A percentile compares a stretch with the other conserved stretches of the same genome.
These are phyloP conservation scores for Aechmea fasciata DNA, from an alignment of 176 grass and related monocot species.

Conservation along the genomic window DNA sequence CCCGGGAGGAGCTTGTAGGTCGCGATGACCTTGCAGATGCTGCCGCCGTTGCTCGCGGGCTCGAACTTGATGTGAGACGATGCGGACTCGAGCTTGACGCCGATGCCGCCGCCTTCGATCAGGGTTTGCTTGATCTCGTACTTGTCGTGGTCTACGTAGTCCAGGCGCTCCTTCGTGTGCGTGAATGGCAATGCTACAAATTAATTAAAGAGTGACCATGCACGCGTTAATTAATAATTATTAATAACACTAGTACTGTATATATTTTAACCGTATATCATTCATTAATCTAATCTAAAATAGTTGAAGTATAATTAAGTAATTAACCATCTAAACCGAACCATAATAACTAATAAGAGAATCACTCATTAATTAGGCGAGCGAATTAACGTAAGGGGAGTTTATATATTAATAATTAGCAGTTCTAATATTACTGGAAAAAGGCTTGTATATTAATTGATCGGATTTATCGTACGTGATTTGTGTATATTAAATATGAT, in stretches of 20 bases:
- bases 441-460: too few relatives aligned
- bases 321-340: too few relatives aligned
- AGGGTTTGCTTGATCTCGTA: conserved; percentile 48
- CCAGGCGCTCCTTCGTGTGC: conserved; percentile 48
- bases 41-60: conserved; percentile 33
- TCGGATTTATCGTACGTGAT: too few relatives aligned
- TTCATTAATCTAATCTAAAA: too few relatives aligned
- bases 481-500: too few relatives aligned
- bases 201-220: background rate
- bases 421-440: too few relatives aligned
- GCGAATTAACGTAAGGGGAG: too few relatives aligned
- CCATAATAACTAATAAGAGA: too few relatives aligned
- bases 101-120: conserved; percentile 56
- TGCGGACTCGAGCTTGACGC: conserved; percentile 26
- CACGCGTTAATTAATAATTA: background rate
- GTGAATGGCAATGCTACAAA: conserved; percentile 40
- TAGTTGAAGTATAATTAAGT: too few relatives aligned
- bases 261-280: too few relatives aligned
- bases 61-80: conserved; percentile 55
- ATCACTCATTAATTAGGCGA: too few relatives aligned
- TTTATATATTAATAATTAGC: too few relatives aligned
- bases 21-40: conserved; percentile 40
- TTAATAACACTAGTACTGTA: background rate
- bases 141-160: conserved; percentile 44
- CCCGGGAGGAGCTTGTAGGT: conserved; percentile 40